Percentiles rank a stretch among this genome's conserved stretches.
Conservation (phyloP, 257 asterid species). For the Scutellaria barbata region DNA sequence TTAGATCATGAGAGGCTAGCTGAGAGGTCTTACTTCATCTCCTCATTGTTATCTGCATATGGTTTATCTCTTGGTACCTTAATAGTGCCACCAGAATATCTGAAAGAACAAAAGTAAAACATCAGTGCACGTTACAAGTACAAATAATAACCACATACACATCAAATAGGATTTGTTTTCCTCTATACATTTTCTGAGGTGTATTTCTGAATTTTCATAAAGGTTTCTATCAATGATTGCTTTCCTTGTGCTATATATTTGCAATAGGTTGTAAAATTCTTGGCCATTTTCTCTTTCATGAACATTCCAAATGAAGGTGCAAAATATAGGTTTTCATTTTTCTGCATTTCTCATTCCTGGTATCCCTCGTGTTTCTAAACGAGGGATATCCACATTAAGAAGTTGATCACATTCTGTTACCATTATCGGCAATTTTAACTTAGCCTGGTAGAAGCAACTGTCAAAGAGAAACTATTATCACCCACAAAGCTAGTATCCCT, state of each 20-base stretch:
- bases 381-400: too few relatives aligned
- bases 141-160: not conserved
- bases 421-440: not conserved
- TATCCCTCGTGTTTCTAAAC: too few relatives aligned
- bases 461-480: not conserved
- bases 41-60: slow-evolving; percentile 1
- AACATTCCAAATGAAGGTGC: slow-evolving; percentile 6
- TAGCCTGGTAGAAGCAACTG: not conserved
- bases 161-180: not conserved
- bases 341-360: too few relatives aligned
- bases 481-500: not conserved
- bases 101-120: not conserved
- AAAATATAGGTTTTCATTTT: not conserved
- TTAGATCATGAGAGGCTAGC: slow-evolving; percentile 88
- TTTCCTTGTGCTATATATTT: not conserved
- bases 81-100: not conserved
- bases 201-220: not conserved
- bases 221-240: slow-evolving; percentile 8
- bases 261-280: not conserved
- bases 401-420: too few relatives aligned
- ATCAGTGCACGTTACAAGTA: too few relatives aligned
- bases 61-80: slow-evolving; percentile 11
- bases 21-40: slow-evolving; percentile 60
- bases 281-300: slow-evolving; percentile 6
- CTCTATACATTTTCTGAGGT: not conserved